These are phyloP conservation scores for Phaeoacremonium minimum DNA, from an alignment of 2,329 filamentous ascomycete genomes.

Conservation along the genomic window DNA sequence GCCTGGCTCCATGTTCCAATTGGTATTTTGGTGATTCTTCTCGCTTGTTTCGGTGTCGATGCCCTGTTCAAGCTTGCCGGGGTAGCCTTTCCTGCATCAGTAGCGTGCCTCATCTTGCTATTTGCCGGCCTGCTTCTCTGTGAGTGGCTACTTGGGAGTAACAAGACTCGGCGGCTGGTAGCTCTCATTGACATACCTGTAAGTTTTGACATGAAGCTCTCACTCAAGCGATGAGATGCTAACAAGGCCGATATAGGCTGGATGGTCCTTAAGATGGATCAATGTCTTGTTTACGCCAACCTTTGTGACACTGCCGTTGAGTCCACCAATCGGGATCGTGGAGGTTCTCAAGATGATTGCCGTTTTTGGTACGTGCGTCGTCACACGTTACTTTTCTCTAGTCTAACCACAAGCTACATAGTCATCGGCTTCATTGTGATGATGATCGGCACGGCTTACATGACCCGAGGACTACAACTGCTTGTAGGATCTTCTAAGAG, in stretches of 20 bases:
- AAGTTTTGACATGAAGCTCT: conserved; percentile 11
- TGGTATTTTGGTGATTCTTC: conserved; percentile 33
- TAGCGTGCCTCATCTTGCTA: conserved; percentile 52
- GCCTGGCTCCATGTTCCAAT: conserved; percentile 49
- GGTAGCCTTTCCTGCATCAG: conserved; percentile 55
- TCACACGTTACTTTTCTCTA: not conserved
- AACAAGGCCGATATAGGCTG: conserved; percentile 44
- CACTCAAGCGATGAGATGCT: too few species aligned
- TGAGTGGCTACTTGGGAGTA: conserved; percentile 41
- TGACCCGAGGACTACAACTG: conserved; percentile 49
- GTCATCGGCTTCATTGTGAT: conserved; percentile 52
- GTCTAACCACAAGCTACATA: conserved; percentile 15
- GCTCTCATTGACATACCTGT: conserved; percentile 50
- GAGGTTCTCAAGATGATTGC: conserved; percentile 57
- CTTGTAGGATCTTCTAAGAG: conserved; percentile 47
- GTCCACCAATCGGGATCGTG: conserved; percentile 43
- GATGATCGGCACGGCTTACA: conserved; percentile 47
- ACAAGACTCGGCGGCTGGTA: conserved; percentile 42
- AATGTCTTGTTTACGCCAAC: conserved; percentile 55
- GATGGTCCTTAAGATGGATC: conserved; percentile 55
- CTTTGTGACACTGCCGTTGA: conserved; percentile 55
- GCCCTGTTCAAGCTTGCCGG: conserved; percentile 37
- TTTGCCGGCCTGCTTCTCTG: conserved; percentile 44
- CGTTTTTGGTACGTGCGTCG: conserved; percentile 45
- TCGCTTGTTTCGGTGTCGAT: conserved; percentile 37